Evolutionary conservation across 1,284 basidiomycete species (phyloP).

Genomic region (Trichosporon faecale): DNA sequence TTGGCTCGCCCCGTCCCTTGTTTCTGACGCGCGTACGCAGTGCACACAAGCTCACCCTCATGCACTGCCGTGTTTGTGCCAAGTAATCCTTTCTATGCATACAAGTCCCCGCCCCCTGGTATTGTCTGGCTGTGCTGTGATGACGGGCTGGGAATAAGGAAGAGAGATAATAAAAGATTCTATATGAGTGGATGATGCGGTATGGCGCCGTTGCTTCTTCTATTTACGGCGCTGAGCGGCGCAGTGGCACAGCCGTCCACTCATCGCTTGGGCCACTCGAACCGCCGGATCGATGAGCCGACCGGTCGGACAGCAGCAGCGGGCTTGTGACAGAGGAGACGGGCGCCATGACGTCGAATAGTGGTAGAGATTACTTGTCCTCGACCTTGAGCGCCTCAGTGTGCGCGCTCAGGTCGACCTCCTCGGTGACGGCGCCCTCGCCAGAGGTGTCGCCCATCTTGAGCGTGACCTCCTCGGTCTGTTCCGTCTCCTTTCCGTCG

Average conservation of each 20-base stretch:
- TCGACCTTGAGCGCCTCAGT: constrained; percentile 9
- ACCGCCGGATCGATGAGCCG: no score
- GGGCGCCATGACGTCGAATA: no score
- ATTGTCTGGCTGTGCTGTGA: background rate
- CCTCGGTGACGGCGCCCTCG: constrained; percentile 1
- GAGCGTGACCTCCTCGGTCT: constrained; percentile 17
- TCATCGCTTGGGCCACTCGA: background rate
- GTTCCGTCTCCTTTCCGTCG: constrained; percentile 21
- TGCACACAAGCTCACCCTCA: background rate
- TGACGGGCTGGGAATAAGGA: background rate
- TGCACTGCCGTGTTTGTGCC: background rate
- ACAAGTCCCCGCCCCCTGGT: background rate
- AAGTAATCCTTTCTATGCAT: background rate
- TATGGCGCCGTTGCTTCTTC: no score
- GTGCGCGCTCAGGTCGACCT: constrained; percentile 9
- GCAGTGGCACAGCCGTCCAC: background rate
- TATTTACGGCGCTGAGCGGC: background rate
- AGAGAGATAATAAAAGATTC: background rate
- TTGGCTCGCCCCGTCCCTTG: background rate
- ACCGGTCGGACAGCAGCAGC: no score
- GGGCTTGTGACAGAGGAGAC: no score
- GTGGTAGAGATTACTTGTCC: background rate
- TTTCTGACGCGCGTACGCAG: background rate
- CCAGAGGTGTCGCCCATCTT: constrained; percentile 11
- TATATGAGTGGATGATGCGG: background rate